These are phyloP conservation scores for Teunomyces pallodes DNA, from an alignment of 805 yeast species.

Conservation along the genomic window DNA sequence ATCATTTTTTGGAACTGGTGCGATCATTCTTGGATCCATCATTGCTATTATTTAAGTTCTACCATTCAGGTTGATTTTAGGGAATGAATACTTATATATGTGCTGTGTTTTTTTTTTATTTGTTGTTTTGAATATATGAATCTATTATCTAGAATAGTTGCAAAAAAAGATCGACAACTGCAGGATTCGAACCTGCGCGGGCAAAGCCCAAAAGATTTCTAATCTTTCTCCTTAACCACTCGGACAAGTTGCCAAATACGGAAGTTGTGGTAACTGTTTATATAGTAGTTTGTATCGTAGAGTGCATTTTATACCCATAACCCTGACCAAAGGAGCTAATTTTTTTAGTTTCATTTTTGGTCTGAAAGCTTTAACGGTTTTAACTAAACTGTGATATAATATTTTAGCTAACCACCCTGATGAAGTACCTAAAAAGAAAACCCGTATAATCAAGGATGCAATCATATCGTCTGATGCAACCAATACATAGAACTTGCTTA, in stretches of 20 bases:
- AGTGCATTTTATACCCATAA: no score
- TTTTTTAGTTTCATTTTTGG: no score
- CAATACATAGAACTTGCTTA: no score
- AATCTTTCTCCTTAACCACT: slow-evolving; percentile 58
- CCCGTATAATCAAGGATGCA: no score
- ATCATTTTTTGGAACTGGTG: background rate
- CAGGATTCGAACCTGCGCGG: slow-evolving; percentile 65
- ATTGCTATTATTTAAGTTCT: background rate
- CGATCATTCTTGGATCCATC: background rate
- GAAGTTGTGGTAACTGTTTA: background rate
- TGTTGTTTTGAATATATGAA: background rate
- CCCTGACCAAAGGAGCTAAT: no score
- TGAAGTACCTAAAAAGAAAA: no score
- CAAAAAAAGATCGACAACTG: slow-evolving; percentile 47
- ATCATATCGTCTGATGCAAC: no score
- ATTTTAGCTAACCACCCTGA: no score
- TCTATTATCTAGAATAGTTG: background rate
- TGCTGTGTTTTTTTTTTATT: background rate
- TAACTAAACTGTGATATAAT: no score
- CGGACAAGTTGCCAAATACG: slow-evolving; percentile 49
- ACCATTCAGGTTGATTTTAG: background rate
- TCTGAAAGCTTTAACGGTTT: no score
- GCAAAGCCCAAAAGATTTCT: slow-evolving; percentile 61
- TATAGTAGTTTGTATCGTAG: no score
- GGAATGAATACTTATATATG: background rate